A percentile compares a stretch with the other conserved stretches of the same genome.
Evolutionary conservation across 768 basidiomycete genomes (phyloP).

Genomic region (Lactarius vividus): DNA sequence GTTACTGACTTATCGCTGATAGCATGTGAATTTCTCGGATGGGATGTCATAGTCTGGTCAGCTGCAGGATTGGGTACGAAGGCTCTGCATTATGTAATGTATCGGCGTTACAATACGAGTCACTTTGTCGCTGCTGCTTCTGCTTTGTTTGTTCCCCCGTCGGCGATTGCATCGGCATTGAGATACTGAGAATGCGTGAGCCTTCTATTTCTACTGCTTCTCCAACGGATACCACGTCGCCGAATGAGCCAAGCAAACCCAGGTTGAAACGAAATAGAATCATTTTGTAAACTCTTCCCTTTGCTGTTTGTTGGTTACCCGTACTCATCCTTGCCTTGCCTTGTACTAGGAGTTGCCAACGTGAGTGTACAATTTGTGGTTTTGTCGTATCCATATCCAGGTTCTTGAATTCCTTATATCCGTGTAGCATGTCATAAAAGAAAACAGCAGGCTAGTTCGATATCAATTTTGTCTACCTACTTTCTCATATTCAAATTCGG

Average conservation of each 20-base stretch:
- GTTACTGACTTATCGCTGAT: neutral
- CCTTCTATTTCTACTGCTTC: conserved; percentile 17
- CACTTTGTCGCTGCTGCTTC: neutral
- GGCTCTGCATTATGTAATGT: neutral
- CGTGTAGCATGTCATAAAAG: conserved; percentile 29
- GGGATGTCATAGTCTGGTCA: neutral
- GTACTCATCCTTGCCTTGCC: neutral
- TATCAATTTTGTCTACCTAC: neutral
- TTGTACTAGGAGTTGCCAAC: conserved; percentile 26
- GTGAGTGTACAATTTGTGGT: conserved; percentile 10
- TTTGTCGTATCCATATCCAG: neutral
- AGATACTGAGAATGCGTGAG: conserved; percentile 21
- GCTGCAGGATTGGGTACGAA: neutral
- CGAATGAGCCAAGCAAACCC: conserved; percentile 4
- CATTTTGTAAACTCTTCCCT: conserved; percentile 25
- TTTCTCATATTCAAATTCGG: neutral
- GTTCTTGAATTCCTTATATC: neutral
- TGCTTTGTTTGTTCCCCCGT: neutral
- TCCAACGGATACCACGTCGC: conserved; percentile 14
- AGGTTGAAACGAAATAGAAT: conserved; percentile 30
- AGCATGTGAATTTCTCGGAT: conserved; percentile 14
- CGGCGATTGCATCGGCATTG: conserved; percentile 3
- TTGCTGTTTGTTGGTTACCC: neutral
- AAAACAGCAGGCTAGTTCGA: conserved; percentile 29
- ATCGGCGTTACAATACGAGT: conserved; percentile 2